Conservation (phyloP, 2,329 filamentous ascomycete genomes). For the Venturia oleaginea region DNA sequence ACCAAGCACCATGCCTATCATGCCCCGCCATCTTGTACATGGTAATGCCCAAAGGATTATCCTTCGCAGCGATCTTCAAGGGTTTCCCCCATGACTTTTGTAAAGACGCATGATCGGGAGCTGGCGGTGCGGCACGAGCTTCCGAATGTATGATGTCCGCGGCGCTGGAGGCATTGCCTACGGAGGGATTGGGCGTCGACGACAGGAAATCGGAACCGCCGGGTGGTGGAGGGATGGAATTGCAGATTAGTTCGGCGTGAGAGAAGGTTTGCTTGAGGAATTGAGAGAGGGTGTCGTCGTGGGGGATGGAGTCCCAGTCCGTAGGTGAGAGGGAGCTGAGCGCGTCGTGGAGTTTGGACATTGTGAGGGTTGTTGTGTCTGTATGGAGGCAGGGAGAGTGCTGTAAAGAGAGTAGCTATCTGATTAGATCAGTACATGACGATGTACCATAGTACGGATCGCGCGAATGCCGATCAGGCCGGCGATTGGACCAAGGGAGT, state of each 20-base stretch:
- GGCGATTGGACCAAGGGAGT: background rate
- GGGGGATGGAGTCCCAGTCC: slow-evolving; percentile 37
- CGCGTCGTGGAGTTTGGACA: slow-evolving; percentile 37
- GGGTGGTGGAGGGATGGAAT: slow-evolving; percentile 60
- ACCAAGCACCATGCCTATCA: slow-evolving; percentile 83
- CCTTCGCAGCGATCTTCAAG: slow-evolving; percentile 58
- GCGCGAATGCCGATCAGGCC: background rate
- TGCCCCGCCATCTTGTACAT: slow-evolving; percentile 73
- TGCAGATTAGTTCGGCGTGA: slow-evolving; percentile 61
- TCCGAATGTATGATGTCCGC: slow-evolving; percentile 45
- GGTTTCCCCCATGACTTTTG: slow-evolving; percentile 80
- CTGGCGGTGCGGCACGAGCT: slow-evolving; percentile 40
- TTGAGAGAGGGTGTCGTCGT: slow-evolving; percentile 27
- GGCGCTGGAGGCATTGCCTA: slow-evolving; percentile 38
- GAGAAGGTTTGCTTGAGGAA: slow-evolving; percentile 34
- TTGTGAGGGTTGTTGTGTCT: slow-evolving; percentile 17
- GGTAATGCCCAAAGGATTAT: slow-evolving; percentile 66
- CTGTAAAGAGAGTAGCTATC: background rate
- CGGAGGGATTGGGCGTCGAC: slow-evolving; percentile 20
- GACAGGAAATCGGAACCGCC: slow-evolving; percentile 35
- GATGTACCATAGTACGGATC: background rate
- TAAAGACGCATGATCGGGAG: slow-evolving; percentile 45
- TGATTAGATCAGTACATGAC: background rate
- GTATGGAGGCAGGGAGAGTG: background rate
- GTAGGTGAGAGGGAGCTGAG: slow-evolving; percentile 35